Conservation (phyloP, 2,329 filamentous ascomycete genomes). For the Colletotrichum sp. region DNA sequence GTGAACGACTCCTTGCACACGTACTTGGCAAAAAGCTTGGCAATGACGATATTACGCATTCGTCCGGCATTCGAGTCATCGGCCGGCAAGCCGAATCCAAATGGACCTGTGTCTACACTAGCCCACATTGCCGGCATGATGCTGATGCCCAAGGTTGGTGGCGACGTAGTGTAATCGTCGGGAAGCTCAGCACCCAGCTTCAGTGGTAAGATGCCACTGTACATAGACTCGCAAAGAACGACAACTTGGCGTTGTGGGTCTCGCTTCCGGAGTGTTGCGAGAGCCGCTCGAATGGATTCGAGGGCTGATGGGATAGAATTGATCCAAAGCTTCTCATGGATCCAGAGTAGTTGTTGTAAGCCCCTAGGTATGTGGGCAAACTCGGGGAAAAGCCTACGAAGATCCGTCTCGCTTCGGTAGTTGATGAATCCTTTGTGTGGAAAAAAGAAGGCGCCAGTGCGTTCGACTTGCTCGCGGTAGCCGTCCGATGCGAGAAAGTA, state of each 20-base stretch:
- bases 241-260: constrained; percentile 41
- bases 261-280: constrained; percentile 33
- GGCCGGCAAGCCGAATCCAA: constrained; percentile 35
- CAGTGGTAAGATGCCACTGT: constrained; percentile 40
- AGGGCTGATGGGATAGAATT: neutral
- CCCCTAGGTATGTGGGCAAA: constrained; percentile 13
- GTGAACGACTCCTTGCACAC: neutral
- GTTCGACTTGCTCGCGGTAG: constrained; percentile 32
- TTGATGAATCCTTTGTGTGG: neutral
- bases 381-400: neutral
- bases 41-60: neutral
- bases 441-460: constrained; percentile 37
- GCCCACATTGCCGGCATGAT: constrained; percentile 36
- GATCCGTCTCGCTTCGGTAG: neutral
- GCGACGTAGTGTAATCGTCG: constrained; percentile 36
- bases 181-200: constrained; percentile 39
- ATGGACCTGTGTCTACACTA: constrained; percentile 41
- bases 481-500: constrained; percentile 35
- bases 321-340: neutral
- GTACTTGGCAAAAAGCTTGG: neutral
- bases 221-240: constrained; percentile 42
- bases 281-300: constrained; percentile 22
- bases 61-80: neutral
- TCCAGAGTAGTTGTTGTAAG: constrained; percentile 10
- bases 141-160: constrained; percentile 41